These are phyloP conservation scores for Penicillium paxilli DNA, from an alignment of 495 filamentous ascomycete species.

Conservation along the genomic window DNA sequence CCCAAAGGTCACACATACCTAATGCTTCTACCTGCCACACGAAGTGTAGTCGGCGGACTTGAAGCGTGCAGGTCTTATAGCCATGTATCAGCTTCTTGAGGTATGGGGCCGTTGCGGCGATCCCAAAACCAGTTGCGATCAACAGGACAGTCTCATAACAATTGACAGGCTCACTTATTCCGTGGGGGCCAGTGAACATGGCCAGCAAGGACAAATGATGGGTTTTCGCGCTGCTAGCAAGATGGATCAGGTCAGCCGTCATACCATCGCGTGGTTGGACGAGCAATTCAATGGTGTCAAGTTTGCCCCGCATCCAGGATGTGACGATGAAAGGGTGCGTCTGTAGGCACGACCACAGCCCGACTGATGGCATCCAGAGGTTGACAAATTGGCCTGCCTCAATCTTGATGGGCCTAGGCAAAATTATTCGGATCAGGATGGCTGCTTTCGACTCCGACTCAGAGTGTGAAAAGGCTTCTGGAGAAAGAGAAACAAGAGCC, in stretches of 20 bases:
- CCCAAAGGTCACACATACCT: neutral
- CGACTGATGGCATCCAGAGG: constrained; percentile 33
- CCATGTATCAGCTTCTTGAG: constrained; percentile 30
- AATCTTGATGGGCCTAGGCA: constrained; percentile 24
- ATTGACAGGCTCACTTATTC: constrained; percentile 14
- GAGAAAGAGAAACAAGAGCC: constrained; percentile 17
- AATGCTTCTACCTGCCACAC: constrained; percentile 30
- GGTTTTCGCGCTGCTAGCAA: neutral
- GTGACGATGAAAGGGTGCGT: constrained; percentile 37
- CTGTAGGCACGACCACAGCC: constrained; percentile 31
- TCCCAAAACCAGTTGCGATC: constrained; percentile 24
- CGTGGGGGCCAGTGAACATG: constrained; percentile 31
- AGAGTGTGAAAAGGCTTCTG: neutral
- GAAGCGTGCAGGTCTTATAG: constrained; percentile 21
- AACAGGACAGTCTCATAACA: constrained; percentile 29
- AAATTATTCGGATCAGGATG: constrained; percentile 19
- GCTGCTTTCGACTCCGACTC: neutral
- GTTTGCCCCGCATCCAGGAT: constrained; percentile 27
- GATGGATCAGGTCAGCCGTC: neutral
- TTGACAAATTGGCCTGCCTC: constrained; percentile 39
- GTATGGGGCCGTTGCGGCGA: constrained; percentile 25
- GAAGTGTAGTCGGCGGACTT: constrained; percentile 25
- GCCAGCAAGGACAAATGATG: constrained; percentile 11
- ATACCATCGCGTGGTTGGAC: constrained; percentile 11
- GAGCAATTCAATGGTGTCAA: constrained; percentile 26